Percentiles rank a stretch among this genome's conserved stretches.
These are phyloP conservation scores for Lagenidium sp. DNA, from an alignment of 352 stramenopile genomes.

Conservation along the genomic window DNA sequence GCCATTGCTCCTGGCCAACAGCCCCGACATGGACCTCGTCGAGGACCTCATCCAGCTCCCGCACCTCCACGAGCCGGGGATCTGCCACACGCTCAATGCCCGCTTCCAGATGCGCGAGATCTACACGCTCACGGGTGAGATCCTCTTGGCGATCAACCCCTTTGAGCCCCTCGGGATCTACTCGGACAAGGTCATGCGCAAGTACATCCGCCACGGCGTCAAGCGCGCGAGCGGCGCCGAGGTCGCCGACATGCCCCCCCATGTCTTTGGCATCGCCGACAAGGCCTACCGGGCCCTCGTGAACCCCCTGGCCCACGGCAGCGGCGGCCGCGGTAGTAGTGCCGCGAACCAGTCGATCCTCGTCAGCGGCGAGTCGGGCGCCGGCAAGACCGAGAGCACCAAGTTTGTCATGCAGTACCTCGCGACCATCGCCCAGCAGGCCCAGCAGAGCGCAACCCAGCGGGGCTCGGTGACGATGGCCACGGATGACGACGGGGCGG, in stretches of 20 bases:
- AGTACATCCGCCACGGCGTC: constrained; percentile 80
- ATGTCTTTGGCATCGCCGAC: constrained; percentile 89
- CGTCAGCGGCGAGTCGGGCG: constrained; percentile 89
- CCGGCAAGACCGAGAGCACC: constrained; percentile 96
- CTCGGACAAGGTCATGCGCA: constrained; percentile 81
- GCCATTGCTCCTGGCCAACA: constrained; percentile 69
- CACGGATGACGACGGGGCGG: constrained; percentile 47
- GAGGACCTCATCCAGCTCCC: constrained; percentile 92
- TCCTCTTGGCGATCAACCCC: constrained; percentile 83
- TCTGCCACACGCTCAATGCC: constrained; percentile 89
- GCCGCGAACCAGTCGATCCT: constrained; percentile 88
- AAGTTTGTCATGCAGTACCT: constrained; percentile 97
- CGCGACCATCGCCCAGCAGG: constrained; percentile 74
- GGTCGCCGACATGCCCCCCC: constrained; percentile 73
- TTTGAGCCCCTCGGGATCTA: constrained; percentile 85
- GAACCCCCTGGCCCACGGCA: constrained; percentile 29
- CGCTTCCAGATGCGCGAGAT: constrained; percentile 92
- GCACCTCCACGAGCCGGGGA: constrained; percentile 92
- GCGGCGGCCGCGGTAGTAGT: no score
- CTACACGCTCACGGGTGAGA: constrained; percentile 87
- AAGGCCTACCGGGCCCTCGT: constrained; percentile 82
- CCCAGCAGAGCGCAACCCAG: not conserved
- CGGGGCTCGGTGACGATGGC: constrained; percentile 6
- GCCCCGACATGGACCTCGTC: constrained; percentile 80
- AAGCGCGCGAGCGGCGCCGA: constrained; percentile 57